Evolutionary conservation across 139 green algal species (phyloP).

Genomic region (Bryopsis sp.): DNA sequence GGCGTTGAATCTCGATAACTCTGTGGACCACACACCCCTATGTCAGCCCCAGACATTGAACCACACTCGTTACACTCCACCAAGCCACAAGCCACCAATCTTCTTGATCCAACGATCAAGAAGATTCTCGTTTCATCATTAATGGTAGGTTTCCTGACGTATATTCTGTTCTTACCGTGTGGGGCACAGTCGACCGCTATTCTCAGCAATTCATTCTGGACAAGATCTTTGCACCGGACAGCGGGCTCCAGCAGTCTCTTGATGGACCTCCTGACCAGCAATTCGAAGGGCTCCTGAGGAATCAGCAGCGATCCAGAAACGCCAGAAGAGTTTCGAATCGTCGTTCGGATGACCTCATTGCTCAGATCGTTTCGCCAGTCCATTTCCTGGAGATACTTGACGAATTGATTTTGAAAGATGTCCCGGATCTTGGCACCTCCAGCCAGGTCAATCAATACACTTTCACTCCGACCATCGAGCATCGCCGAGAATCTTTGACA

Average conservation of each 20-base stretch:
- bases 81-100: too few relatives aligned
- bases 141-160: too few relatives aligned
- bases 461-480: slow-evolving; percentile 66
- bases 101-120: too few relatives aligned
- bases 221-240: slow-evolving; percentile 44
- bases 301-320: slow-evolving; percentile 75
- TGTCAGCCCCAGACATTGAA: too few relatives aligned
- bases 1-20: slow-evolving; percentile 34
- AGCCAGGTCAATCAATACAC: not conserved
- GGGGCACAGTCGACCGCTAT: slow-evolving; percentile 5
- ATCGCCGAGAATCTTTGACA: slow-evolving; percentile 60
- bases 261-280: slow-evolving; percentile 74
- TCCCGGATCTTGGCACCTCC: slow-evolving; percentile 7
- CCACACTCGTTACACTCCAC: too few relatives aligned
- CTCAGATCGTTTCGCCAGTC: slow-evolving; percentile 54
- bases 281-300: slow-evolving; percentile 91
- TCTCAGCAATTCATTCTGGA: slow-evolving; percentile 16
- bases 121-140: too few relatives aligned
- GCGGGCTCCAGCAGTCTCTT: slow-evolving; percentile 55
- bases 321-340: slow-evolving; percentile 86
- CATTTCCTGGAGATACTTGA: slow-evolving; percentile 28
- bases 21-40: too few relatives aligned
- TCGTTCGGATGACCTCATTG: slow-evolving; percentile 82
- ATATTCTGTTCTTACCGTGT: not conserved
- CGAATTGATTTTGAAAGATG: slow-evolving; percentile 20